Evolutionary conservation across 2,329 filamentous ascomycete species (phyloP), one percentile per base, ranked within the genome.

Genomic region (Ophiostoma piceae): DNA sequence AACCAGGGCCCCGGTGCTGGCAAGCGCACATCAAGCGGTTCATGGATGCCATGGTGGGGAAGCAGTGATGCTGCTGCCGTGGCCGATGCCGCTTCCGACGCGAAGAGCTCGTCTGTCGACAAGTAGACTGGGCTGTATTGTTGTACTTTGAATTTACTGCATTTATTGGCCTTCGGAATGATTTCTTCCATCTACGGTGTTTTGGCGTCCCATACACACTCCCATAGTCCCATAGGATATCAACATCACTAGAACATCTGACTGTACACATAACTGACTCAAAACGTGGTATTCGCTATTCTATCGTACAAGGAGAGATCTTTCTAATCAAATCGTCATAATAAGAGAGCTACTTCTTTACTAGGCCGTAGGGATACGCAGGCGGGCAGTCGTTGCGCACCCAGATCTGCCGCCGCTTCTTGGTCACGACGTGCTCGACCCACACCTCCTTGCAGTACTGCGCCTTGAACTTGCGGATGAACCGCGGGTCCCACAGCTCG

Each of bases 401-500:
- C 87, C 90, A 96, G 74, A 97, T 87, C 83, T 93, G 92, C 78
- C 89, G 90, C 85, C 90, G 92, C 86, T 92, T 96, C 85, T 97
- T 97, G 71, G 86, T 96, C 19, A 84, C 82, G 62, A 87, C 82
- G 81, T 99, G 93, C 84, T 98, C 95, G 62, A 94, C 94, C 87
- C 94, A 97, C 43, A 89, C 84, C 83, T 97, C 91, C 75, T 89
- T 88, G 70, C 89, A 89, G 77, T 91, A 82, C 75, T 88, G 82
- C 75, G 87, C 88, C 83, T 91, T 91, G 82, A 92, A 99, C 75
- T 86, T 87, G 75, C 91, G 87, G 74, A 98, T 92, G 81, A 91
- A 99, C 69, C 91, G 84, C 47, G 95, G 95, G 81, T 99, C 95
- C 95, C 95, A 99, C 26, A 99, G 85, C 80, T 99, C 95, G 73